These are phyloP conservation scores for Cordyceps cicadae DNA, from an alignment of 2,329 filamentous ascomycete genomes.

Conservation along the genomic window DNA sequence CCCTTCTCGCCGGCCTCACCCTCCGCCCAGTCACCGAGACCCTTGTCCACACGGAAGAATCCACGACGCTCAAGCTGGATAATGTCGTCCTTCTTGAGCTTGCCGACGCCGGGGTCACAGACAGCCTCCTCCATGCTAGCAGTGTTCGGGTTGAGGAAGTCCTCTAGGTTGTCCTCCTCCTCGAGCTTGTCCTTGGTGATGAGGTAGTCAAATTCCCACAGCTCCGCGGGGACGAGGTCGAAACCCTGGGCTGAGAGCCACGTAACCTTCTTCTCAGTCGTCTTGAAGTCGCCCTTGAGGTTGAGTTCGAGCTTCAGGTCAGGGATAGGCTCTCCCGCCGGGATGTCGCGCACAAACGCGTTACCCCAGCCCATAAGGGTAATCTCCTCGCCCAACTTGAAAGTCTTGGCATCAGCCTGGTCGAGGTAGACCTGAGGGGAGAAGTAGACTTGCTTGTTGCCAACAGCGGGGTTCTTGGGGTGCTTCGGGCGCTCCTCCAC, in stretches of 20 bases:
- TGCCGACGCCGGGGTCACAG: constrained; percentile 71
- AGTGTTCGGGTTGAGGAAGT: constrained; percentile 71
- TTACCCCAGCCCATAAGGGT: constrained; percentile 98
- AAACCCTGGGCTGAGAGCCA: constrained; percentile 76
- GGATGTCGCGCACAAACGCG: constrained; percentile 64
- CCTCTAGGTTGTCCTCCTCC: constrained; percentile 77
- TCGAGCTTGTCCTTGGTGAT: constrained; percentile 92
- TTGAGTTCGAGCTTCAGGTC: constrained; percentile 83
- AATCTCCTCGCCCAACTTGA: constrained; percentile 81
- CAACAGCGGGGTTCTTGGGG: constrained; percentile 78
- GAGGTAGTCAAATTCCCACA: constrained; percentile 92
- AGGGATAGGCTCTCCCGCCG: constrained; percentile 36
- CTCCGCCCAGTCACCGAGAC: constrained; percentile 40
- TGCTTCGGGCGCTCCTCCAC: constrained; percentile 77
- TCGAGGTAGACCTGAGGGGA: constrained; percentile 71
- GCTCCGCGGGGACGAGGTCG: constrained; percentile 69
- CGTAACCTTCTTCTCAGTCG: constrained; percentile 92
- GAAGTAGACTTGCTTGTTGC: constrained; percentile 77
- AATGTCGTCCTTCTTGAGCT: constrained; percentile 78
- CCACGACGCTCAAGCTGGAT: constrained; percentile 93
- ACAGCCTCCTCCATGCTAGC: constrained; percentile 65
- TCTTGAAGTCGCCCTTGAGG: constrained; percentile 86
- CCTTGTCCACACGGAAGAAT: constrained; percentile 78
- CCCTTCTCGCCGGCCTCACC: constrained; percentile 41
- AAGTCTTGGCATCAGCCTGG: constrained; percentile 74